Percentiles rank a stretch among this genome's conserved stretches.
Conservation (phyloP, 345 rosid species). For the Arabidopsis thaliana region DNA sequence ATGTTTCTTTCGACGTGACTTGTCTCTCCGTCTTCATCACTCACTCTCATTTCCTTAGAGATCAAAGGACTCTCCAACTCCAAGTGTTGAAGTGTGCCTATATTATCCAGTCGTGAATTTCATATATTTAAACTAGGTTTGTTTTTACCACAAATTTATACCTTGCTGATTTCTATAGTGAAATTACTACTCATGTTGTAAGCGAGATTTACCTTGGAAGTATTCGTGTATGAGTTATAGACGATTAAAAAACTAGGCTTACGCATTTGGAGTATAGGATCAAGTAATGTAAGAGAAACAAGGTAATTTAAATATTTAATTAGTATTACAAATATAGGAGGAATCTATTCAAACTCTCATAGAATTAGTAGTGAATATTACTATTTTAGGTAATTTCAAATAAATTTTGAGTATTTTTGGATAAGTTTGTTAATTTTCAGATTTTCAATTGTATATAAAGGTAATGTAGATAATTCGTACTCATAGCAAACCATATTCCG, state of each 20-base stretch:
- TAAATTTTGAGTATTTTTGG: not conserved
- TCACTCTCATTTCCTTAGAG: not conserved
- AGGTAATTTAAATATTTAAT: not conserved
- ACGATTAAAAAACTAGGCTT: not conserved
- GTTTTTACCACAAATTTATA: not conserved
- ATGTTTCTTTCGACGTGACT: slow-evolving; percentile 40
- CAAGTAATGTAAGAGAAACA: not conserved
- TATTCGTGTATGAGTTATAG: not conserved
- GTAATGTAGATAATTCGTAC: not conserved
- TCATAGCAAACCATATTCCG: not conserved
- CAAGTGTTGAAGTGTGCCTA: slow-evolving; percentile 7
- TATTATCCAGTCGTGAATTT: not conserved
- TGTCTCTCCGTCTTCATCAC: slow-evolving; percentile 41
- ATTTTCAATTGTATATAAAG: not conserved
- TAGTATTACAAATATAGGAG: not conserved
- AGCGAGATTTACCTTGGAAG: not conserved
- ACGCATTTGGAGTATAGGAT: not conserved
- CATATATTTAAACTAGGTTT: slow-evolving; percentile 1
- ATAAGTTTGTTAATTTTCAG: not conserved
- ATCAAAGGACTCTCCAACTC: slow-evolving; percentile 20
- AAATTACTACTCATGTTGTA: not conserved
- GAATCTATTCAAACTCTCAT: not conserved
- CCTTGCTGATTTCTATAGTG: not conserved
- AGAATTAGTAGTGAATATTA: not conserved
- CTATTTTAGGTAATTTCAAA: not conserved